Percentiles rank a stretch among this genome's conserved stretches.
Conservation (phyloP, 495 filamentous ascomycete genomes). For the Trypethelium eluteriae region DNA sequence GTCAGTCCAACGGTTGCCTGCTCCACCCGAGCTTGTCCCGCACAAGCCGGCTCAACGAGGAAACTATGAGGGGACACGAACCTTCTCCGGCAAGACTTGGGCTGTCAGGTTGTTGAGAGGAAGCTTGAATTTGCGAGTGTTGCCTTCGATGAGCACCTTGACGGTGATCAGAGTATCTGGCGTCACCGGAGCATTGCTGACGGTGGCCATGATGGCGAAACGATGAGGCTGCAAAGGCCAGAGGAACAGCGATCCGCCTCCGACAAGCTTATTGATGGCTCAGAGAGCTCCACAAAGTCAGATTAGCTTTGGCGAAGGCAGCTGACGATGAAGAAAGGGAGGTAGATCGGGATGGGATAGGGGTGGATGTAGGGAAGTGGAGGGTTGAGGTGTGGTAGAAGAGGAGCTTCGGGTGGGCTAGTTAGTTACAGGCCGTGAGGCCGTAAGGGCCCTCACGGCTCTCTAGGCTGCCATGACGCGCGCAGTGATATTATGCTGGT, state of each 20-base stretch:
- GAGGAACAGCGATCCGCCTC: background rate
- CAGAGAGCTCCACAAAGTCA: background rate
- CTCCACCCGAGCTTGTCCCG: background rate
- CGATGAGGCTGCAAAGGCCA: background rate
- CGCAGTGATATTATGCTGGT: too few relatives aligned
- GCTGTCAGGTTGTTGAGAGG: conserved; percentile 77
- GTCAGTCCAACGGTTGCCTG: background rate
- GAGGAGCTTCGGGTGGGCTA: conserved; percentile 9
- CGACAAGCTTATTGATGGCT: background rate
- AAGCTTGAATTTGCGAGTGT: conserved; percentile 78
- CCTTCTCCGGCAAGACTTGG: conserved; percentile 72
- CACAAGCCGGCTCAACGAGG: background rate
- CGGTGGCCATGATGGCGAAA: conserved; percentile 43
- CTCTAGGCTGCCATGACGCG: too few relatives aligned
- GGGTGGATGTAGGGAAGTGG: background rate
- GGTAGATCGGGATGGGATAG: background rate
- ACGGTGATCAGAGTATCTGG: conserved; percentile 74
- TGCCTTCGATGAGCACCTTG: conserved; percentile 70
- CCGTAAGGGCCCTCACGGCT: too few relatives aligned
- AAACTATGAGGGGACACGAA: conserved; percentile 46
- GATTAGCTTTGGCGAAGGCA: background rate
- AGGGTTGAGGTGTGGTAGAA: background rate
- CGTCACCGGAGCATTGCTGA: conserved; percentile 44
- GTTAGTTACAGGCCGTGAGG: background rate
- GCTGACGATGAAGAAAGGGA: conserved; percentile 1